phyloP scores from a whole-genome alignment of 495 filamentous ascomycete species.

The Tuber microsphaerosporum region DNA sequence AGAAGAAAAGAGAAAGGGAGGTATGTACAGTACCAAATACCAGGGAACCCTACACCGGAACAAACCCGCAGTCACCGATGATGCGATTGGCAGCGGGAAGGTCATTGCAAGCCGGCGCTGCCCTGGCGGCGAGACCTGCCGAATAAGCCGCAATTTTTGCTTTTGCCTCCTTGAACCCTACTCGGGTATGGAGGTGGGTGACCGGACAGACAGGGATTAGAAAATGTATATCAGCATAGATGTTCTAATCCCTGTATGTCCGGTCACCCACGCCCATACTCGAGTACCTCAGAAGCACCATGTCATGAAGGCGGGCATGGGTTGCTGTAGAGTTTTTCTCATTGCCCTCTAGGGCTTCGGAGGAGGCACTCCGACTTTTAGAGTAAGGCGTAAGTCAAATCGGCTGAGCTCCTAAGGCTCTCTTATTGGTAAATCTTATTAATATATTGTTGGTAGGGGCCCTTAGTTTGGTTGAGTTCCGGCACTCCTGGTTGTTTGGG shows the following conservation, averaged over 20 bases:
- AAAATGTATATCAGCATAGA: no score
- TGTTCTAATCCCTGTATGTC: no score
- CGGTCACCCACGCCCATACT: no score
- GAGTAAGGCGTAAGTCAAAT: neutral
- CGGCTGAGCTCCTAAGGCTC: neutral
- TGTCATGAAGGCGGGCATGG: neutral
- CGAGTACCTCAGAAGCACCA: conserved; percentile 6
- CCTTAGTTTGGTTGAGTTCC: neutral
- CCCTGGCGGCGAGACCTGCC: conserved; percentile 26
- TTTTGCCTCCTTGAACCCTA: conserved; percentile 18
- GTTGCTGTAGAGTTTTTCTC: neutral
- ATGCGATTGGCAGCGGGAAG: conserved; percentile 34
- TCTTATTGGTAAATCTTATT: neutral
- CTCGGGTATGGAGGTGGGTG: no score
- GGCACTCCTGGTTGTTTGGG: neutral
- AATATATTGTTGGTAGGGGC: neutral
- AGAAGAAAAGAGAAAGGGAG: neutral
- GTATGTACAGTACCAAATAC: conserved; percentile 21
- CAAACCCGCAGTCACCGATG: conserved; percentile 28
- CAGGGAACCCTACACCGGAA: conserved; percentile 1
- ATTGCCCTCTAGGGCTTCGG: neutral
- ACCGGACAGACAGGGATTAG: no score
- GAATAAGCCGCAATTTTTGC: conserved; percentile 23
- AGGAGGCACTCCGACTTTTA: neutral
- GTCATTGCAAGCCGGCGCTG: conserved; percentile 23